Evolutionary conservation across 2,329 filamentous ascomycete species (phyloP).

Genomic region (Calonectria henricotiae): DNA sequence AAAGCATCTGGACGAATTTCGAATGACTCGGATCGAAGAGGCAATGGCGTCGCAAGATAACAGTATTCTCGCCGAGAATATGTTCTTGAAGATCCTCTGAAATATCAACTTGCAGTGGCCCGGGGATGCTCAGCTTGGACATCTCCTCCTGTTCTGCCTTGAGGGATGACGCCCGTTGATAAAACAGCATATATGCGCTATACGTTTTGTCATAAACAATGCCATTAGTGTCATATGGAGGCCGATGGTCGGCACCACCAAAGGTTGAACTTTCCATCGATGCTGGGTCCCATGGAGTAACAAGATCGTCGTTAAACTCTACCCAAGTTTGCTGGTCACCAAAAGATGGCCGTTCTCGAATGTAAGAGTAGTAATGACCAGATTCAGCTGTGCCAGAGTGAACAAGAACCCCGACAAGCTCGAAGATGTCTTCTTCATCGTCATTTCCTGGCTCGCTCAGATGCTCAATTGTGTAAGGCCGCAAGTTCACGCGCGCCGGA

Average conservation of each 20-base stretch:
- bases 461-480: conserved; percentile 89
- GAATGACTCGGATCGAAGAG: conserved; percentile 83
- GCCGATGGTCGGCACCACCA: conserved; percentile 77
- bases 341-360: conserved; percentile 81
- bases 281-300: conserved; percentile 81
- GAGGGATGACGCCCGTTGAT: conserved; percentile 84
- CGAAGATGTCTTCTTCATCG: conserved; percentile 82
- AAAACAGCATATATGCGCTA: conserved; percentile 99
- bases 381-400: conserved; percentile 94
- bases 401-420: conserved; percentile 94
- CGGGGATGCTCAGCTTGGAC: conserved; percentile 51
- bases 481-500: conserved; percentile 87
- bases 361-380: conserved; percentile 97
- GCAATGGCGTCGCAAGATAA: conserved; percentile 83
- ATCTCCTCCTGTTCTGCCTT: conserved; percentile 68
- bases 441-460: conserved; percentile 76
- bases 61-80: conserved; percentile 81
- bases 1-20: conserved; percentile 76
- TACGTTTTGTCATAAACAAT: conserved; percentile 77
- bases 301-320: conserved; percentile 94
- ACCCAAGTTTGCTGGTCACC: conserved; percentile 77
- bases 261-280: conserved; percentile 85
- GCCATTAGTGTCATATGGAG: conserved; percentile 64
- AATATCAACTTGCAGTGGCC: conserved; percentile 63
- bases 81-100: conserved; percentile 67